These are phyloP conservation scores for Rheum nobile DNA, from an alignment of 148 eudicot genomes.

Conservation along the genomic window DNA sequence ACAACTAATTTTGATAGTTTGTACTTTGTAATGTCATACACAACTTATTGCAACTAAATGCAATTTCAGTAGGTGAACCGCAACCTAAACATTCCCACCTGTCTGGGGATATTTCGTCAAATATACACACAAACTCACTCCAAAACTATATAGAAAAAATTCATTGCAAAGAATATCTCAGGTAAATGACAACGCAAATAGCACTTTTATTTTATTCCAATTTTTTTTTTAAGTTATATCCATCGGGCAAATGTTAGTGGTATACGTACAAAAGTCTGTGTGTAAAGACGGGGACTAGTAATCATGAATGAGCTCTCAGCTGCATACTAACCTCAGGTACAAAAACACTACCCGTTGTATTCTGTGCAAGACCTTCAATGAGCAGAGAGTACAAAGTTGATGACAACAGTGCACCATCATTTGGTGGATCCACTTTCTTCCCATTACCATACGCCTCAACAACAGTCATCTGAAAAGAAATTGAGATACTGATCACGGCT, in stretches of 20 bases:
- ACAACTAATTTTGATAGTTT: not conserved
- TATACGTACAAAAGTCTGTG: not conserved
- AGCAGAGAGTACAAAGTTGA: conserved; percentile 38
- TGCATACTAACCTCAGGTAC: conserved; percentile 59
- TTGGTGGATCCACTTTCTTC: conserved; percentile 46
- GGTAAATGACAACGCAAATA: not conserved
- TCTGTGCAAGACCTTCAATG: conserved; percentile 75
- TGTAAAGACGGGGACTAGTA: not conserved
- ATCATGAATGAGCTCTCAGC: not conserved
- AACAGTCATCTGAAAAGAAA: conserved; percentile 72
- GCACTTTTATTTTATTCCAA: not conserved
- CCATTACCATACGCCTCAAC: conserved; percentile 64
- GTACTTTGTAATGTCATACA: not conserved
- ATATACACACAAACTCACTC: not conserved
- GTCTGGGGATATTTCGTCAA: not conserved
- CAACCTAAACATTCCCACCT: not conserved
- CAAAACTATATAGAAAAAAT: not conserved
- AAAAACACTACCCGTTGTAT: conserved; percentile 91
- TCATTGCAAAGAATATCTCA: not conserved
- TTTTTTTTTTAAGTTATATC: not conserved
- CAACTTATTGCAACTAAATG: not conserved
- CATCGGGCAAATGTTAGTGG: not conserved
- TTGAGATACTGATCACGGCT: not conserved
- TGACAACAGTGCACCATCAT: conserved; percentile 44
- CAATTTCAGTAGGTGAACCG: no score